Conservation (phyloP, 768 basidiomycete species). For the Amanita jacksonii region DNA sequence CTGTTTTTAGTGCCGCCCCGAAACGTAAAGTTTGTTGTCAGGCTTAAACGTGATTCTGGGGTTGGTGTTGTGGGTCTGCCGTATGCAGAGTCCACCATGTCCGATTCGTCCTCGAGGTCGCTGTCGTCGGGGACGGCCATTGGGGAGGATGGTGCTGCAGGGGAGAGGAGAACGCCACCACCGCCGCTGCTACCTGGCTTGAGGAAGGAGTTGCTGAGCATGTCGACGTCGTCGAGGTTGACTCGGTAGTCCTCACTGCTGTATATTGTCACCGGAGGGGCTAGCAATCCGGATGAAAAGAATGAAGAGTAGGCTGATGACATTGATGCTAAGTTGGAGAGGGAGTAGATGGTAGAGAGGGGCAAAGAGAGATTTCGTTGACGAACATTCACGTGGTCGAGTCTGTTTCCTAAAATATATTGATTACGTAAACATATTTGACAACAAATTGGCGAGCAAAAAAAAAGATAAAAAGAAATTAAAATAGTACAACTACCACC, state of each 20-base stretch:
- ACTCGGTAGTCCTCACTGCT: background rate
- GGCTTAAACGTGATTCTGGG: slow-evolving; percentile 8
- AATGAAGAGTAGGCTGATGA: slow-evolving; percentile 50
- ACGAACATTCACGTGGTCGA: no score
- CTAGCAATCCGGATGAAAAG: slow-evolving; percentile 64
- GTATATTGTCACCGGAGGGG: slow-evolving; percentile 22
- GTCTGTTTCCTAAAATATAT: background rate
- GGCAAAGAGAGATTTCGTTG: background rate
- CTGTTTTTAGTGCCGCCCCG: no score
- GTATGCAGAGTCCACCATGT: slow-evolving; percentile 15
- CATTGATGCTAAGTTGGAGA: slow-evolving; percentile 12
- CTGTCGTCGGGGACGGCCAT: slow-evolving; percentile 20
- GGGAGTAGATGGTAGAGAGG: slow-evolving; percentile 1
- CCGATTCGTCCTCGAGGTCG: slow-evolving; percentile 25
- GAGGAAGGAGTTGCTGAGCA: background rate
- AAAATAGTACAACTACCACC: background rate
- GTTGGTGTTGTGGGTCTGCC: slow-evolving; percentile 18
- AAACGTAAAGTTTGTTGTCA: no score
- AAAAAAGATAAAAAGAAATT: background rate
- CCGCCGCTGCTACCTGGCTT: no score
- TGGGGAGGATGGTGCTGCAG: slow-evolving; percentile 17
- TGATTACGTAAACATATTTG: background rate
- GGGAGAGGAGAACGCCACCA: no score
- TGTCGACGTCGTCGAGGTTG: slow-evolving; percentile 2
- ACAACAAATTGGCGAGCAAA: background rate